Evolutionary conservation across 441 rosid genomes (phyloP), one percentile per base, ranked within the genome.

Genomic region (Gossypium davidsonii): DNA sequence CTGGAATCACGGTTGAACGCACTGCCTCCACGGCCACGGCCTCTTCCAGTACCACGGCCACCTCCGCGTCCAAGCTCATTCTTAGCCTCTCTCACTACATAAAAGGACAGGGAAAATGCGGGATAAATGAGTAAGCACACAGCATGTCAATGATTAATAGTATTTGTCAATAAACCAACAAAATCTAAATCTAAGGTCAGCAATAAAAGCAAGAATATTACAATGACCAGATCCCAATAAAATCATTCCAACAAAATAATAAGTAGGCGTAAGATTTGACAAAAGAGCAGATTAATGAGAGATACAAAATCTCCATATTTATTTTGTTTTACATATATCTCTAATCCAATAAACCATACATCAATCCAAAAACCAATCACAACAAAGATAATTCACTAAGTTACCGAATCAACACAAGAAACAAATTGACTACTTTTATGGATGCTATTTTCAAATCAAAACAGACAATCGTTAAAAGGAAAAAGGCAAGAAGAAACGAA

Each of bases 61-160:
- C 82, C 86, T 18, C 93, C 93, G 37, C 88, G 90, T 1, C 82
- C 91, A 44, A 75, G 68, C 74, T 80, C 94, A 75, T 39, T 85
- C 84, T 42, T 88, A 0, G 80, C 75, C 77, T 88, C 93, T 76
- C 77, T 87, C 82, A 83, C 95, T 89, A 39, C n/a, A 59, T 67
- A 64, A 21, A 7, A 2, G 46, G 23, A 11, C 8, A 75, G 48
- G 26, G 23, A 6, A 31, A 46, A 15, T 10, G 14, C 9, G 3
- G 18, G 15, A 17, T 17, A 37, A 63, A 37, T 31, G 67, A 37
- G 8, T 9, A 63, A 37, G 51, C 7, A 37, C 26, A 17, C 3
- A 14, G 12, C 12, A 63, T 18, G 39, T 63, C 4, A 37, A 63
- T 4, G 7, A 37, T 17, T 1, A 37, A 62, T 9, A 63, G n/a